Percentiles rank a stretch among this genome's conserved stretches.
Conservation (phyloP, 2,329 filamentous ascomycete genomes). For the Herpotrichia juniperi region DNA sequence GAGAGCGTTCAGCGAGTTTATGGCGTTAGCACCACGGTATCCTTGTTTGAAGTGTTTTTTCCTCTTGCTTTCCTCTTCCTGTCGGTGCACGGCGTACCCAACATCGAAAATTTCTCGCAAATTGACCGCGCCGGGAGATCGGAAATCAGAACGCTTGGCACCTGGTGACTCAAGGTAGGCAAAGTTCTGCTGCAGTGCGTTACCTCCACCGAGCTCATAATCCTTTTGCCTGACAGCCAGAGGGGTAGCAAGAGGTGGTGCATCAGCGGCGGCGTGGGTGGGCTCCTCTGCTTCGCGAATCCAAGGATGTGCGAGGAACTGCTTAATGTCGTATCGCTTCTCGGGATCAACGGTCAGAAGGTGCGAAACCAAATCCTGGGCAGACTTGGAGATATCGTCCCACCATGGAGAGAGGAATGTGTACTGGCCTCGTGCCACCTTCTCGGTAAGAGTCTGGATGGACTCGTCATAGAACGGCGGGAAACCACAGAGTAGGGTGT, state of each 20-base stretch:
- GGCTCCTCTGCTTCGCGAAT: conserved; percentile 74
- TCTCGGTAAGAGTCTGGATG: conserved; percentile 95
- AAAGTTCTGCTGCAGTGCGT: conserved; percentile 56
- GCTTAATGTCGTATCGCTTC: conserved; percentile 89
- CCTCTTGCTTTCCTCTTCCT: conserved; percentile 94
- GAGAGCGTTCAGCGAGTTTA: conserved; percentile 69
- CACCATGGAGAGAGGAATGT: conserved; percentile 99
- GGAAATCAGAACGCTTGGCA: conserved; percentile 84
- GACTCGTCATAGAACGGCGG: conserved; percentile 99
- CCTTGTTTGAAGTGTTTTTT: conserved; percentile 82
- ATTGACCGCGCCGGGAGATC: conserved; percentile 93
- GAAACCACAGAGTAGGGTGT: conserved; percentile 96
- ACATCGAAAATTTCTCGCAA: conserved; percentile 97
- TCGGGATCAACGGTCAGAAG: conserved; percentile 93
- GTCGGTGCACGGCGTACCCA: conserved; percentile 94
- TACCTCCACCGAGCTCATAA: conserved; percentile 29
- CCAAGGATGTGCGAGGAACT: conserved; percentile 97
- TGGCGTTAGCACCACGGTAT: conserved; percentile 66
- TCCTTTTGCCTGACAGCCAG: conserved; percentile 65
- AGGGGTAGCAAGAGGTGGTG: conserved; percentile 74
- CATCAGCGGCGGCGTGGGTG: conserved; percentile 70
- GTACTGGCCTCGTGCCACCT: conserved; percentile 95
- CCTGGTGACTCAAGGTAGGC: conserved; percentile 64
- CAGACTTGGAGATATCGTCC: conserved; percentile 96
- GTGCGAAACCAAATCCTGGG: conserved; percentile 92